Base-by-base conservation (phyloP, 257 asterid species). In the Ligustrum vulgare region DNA sequence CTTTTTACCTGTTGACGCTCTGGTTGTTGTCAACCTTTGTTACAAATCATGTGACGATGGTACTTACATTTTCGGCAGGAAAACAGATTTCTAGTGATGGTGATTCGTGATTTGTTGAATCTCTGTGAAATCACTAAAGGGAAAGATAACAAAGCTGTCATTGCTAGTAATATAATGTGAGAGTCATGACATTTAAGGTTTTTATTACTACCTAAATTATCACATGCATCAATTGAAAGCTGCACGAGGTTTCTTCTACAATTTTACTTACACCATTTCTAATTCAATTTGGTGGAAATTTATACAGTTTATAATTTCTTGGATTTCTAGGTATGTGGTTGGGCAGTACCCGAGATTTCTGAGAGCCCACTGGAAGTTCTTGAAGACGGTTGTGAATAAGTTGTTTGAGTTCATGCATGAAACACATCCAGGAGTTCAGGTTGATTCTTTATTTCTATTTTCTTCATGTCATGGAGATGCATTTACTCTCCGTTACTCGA, bases 401-500 rank as follows among this genome's bases (percentile, higher is more conserved):
- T 82, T 95, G 85, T 95, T 95, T 81, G 99, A 95, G 84, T 95
- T 95, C 87, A 93, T 95, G 99, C 98, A 95, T 10, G 99, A 95
- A 89, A 93, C 92, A 5, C 99, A 95, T 85, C 99, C 98, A 56
- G 99, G 99, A 81, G 99, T 95, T 85, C 99, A 95, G 99, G 99
- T 95, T 83, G 31, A 67, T 45, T 74, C 8, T 67, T 23, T 39
- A 37, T 33, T 7, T 77, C 32, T 74, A 68, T 56, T 25, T 54
- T 75, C 18, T 13, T 45, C 54, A 63, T 58, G 72, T 66, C 7
- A 13, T 66, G 37, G 70, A 37, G 71, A 41, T 67, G 2, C 47
- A 12, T 51, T 22, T 68, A 36, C 28, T 22, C 5, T 18, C 37
- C 64, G 10, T 49, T 51, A 1, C 72, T 0, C 51, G 33, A 9